Conservation (phyloP, 768 basidiomycete species). For the Lactarius sp. region DNA sequence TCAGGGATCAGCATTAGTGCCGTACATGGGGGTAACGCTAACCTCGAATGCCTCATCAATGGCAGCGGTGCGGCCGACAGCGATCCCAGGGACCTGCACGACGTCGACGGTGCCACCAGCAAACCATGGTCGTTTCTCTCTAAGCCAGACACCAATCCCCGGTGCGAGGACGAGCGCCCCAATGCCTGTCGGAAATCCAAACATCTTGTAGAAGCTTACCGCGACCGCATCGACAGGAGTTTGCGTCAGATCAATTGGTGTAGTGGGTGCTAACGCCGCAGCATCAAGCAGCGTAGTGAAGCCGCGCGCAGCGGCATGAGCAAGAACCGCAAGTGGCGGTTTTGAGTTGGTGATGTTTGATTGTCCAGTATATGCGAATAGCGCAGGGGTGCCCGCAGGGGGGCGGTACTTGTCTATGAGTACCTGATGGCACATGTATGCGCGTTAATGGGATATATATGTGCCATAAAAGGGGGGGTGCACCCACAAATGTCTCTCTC, state of each 20-base stretch:
- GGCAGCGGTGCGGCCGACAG: constrained; percentile 55
- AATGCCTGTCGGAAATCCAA: constrained; percentile 81
- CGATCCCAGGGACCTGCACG: constrained; percentile 73
- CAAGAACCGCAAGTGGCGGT: constrained; percentile 57
- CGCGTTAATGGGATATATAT: constrained; percentile 10
- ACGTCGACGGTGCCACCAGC: constrained; percentile 79
- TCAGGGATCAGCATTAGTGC: neutral
- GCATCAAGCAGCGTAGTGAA: constrained; percentile 77
- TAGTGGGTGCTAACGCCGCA: constrained; percentile 73
- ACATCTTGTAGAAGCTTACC: constrained; percentile 87
- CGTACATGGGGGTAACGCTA: constrained; percentile 17
- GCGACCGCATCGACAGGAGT: constrained; percentile 77
- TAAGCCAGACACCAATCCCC: constrained; percentile 59
- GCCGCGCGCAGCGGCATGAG: constrained; percentile 61
- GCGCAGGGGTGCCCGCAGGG: constrained; percentile 45
- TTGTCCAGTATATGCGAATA: constrained; percentile 74
- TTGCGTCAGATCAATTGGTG: constrained; percentile 58
- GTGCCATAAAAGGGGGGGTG: neutral
- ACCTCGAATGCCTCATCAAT: constrained; percentile 79
- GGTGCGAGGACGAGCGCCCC: constrained; percentile 56
- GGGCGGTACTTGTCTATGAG: constrained; percentile 50
- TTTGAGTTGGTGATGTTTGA: constrained; percentile 82
- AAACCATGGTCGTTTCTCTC: constrained; percentile 69
- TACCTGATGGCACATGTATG: constrained; percentile 37
- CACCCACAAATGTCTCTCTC: constrained; percentile 52